Evolutionary conservation across 2,329 filamentous ascomycete genomes (phyloP), one percentile per base, ranked within the genome.

Genomic region (Botrytis pseudocinerea): DNA sequence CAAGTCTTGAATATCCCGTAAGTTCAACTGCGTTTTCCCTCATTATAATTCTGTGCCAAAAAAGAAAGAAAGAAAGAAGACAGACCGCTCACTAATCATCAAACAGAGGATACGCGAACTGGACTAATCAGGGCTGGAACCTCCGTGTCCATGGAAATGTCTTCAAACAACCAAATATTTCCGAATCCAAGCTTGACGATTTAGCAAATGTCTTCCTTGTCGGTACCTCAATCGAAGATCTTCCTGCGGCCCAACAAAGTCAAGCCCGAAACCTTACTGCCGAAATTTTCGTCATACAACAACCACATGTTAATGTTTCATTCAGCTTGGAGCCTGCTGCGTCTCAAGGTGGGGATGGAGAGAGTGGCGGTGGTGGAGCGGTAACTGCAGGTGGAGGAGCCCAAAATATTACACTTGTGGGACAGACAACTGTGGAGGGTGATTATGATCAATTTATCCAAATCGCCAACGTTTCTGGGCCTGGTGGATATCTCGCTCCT

Each of bases 61-160:
- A 16, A 54, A 25, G 4, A 42, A 40, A 40, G 40, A 40, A 42
- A 42, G 6, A 28, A 42, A 4, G n/a, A 28, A 44, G 20, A 51
- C 25, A 14, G 7, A n/a, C 10, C 8, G 8, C 25, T n/a, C 42
- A 28, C 7, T 65, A 40, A 51, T 6, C 5, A 40, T 46, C 16
- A 48, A 22, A 59, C 69, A 86, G 84, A n/a, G 84, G 85, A 18
- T 92, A 92, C 76, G 92, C 86, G n/a, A 95, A 95, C 76, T 95
- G 91, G 89, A 94, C 92, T 1, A 85, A 90, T n/a, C 82, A 89
- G 73, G 91, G 91, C 48, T 95, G 93, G 93, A 93, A 90, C 75
- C 86, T 94, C 5, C 87, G 92, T 42, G 88, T 94, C 75, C 92
- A 92, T 76, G 93, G 92, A 77, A 94, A 94, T 78, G 90, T 94